Evolutionary conservation across 352 stramenopile species (phyloP).

Genomic region (Pythium oligandrum): DNA sequence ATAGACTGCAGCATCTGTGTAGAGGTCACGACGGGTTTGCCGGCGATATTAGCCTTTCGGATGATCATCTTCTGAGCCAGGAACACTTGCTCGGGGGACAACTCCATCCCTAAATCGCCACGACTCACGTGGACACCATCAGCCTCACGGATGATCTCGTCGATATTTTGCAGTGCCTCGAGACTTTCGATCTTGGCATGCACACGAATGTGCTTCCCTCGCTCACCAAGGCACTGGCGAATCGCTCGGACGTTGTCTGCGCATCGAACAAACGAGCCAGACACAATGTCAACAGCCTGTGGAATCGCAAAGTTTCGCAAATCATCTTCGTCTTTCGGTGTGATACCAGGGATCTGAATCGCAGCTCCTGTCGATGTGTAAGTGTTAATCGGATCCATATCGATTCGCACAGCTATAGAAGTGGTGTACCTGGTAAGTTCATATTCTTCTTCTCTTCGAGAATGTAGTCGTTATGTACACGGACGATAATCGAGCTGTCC

Average conservation of each 20-base stretch:
- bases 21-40: conserved; percentile 98
- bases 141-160: conserved; percentile 96
- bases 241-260: conserved; percentile 93
- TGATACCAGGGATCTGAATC: conserved; percentile 91
- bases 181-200: conserved; percentile 99
- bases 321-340: conserved; percentile 91
- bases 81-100: conserved; percentile 97
- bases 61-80: conserved; percentile 99
- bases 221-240: conserved; percentile 77
- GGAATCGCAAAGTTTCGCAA: conserved; percentile 95
- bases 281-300: conserved; percentile 98
- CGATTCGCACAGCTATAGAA: too few species aligned
- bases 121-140: conserved; percentile 99
- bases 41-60: conserved; percentile 92
- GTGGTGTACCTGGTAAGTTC: conserved; percentile 86
- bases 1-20: conserved; percentile 99
- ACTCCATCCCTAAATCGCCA: conserved; percentile 99
- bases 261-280: conserved; percentile 98
- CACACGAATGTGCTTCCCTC: conserved; percentile 88
- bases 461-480: conserved; percentile 81
- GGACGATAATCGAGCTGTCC: conserved; percentile 67
- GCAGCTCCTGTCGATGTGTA: conserved; percentile 34
- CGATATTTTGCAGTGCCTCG: conserved; percentile 95
- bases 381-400: too few species aligned
- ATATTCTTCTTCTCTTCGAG: conserved; percentile 98